phyloP scores from a whole-genome alignment of 2,329 filamentous ascomycete species.

The Apiospora rasikravindrae region DNA sequence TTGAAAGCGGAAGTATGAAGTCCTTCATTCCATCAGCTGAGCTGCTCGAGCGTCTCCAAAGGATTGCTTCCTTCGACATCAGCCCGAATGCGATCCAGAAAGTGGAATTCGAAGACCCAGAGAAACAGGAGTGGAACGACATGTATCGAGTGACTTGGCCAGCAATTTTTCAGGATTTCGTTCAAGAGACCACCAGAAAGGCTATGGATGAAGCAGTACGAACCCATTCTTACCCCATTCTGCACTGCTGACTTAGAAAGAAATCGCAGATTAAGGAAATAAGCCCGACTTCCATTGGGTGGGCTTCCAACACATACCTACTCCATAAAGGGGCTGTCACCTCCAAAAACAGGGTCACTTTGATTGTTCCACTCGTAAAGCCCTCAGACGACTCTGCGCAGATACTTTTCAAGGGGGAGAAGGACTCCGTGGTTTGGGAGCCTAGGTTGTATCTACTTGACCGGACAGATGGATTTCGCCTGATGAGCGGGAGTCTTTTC shows the following conservation, averaged over 20 bases:
- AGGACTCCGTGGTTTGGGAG: neutral
- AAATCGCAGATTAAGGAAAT: neutral
- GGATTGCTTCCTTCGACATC: neutral
- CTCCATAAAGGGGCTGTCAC: neutral
- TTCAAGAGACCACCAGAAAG: neutral
- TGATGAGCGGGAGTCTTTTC: neutral
- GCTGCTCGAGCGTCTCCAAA: neutral
- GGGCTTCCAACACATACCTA: neutral
- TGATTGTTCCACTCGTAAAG: neutral
- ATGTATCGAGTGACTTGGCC: neutral
- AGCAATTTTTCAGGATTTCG: neutral
- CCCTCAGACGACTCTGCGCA: neutral
- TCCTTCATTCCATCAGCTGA: neutral
- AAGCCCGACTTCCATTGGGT: neutral
- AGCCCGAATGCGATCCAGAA: neutral
- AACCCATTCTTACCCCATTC: neutral
- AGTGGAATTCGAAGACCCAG: neutral
- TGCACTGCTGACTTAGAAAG: neutral
- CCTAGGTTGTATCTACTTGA: neutral
- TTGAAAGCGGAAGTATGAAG: neutral
- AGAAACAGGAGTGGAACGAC: neutral
- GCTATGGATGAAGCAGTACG: slow-evolving; percentile 3
- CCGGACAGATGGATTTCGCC: neutral
- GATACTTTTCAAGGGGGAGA: neutral
- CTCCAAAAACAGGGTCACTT: neutral